A percentile compares a stretch with the other conserved stretches of the same genome.
Conservation (phyloP, 148 eudicot genomes). For the Amaranthus cruentus region DNA sequence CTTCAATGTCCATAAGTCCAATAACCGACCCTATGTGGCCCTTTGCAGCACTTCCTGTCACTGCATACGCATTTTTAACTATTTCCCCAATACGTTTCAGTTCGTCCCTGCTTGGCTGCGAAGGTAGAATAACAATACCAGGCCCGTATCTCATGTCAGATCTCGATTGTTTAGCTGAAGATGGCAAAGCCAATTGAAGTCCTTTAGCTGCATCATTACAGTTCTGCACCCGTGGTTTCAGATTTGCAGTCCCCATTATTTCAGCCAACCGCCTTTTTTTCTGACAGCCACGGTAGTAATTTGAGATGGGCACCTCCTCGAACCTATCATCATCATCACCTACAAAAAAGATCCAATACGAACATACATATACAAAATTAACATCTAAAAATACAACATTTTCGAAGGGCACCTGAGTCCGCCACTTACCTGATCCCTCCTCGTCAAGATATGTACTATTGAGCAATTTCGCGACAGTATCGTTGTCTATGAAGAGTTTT, state of each 20-base stretch:
- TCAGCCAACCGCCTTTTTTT: conserved; percentile 24
- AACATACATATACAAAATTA: too few relatives aligned
- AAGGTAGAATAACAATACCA: conserved; percentile 64
- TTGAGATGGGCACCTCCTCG: conserved; percentile 22
- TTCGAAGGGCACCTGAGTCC: conserved; percentile 1
- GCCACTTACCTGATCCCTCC: conserved; percentile 12
- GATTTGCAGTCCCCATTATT: conserved; percentile 6
- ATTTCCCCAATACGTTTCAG: conserved; percentile 40
- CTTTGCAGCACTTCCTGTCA: conserved; percentile 76
- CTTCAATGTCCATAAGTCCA: conserved; percentile 73
- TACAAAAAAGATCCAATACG: too few relatives aligned
- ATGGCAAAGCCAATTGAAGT: conserved; percentile 21
- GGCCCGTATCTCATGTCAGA: conserved; percentile 35
- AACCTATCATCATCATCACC: too few relatives aligned
- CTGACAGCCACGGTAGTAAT: conserved; percentile 18
- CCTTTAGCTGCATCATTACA: conserved; percentile 19
- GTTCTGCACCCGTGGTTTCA: neutral
- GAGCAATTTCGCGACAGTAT: conserved; percentile 22
- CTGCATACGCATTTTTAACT: conserved; percentile 46
- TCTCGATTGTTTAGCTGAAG: conserved; percentile 21
- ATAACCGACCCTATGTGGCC: conserved; percentile 61
- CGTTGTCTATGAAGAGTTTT: conserved; percentile 39
- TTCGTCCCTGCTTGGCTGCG: conserved; percentile 51
- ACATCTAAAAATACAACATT: too few relatives aligned
- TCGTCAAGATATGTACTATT: conserved; percentile 14